Base-by-base conservation (phyloP, 1,284 basidiomycete genomes). In the Exsudoporus floridanus region DNA sequence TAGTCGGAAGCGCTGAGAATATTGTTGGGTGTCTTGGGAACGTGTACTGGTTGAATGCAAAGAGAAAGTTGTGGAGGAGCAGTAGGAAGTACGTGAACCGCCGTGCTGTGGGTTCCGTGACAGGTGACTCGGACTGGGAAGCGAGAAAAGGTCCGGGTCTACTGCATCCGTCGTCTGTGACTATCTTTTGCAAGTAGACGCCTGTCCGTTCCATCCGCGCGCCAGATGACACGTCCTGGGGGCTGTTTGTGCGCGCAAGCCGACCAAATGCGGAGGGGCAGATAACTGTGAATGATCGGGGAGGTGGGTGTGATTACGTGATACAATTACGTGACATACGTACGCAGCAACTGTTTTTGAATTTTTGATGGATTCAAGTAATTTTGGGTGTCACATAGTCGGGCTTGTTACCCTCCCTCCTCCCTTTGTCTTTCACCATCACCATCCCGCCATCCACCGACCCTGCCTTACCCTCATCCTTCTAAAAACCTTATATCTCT, bases 381-480 rank as follows among this genome's bases (percentile, higher is more conserved):
- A 68, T 64, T 64, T 64, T 64, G 57, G 57, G 35, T 67, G 66
- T 69, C 66, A 69, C 62, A 52, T 65, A 55, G 59, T 64, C 58
- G 62, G 50, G 60, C 59, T 56, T 52, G 64, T 66, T 54, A 43
- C 65, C 57, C 47, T 53, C 35, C 45, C 37, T 66, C 63, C 62
- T 71, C 66, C 69, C 67, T 73, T 69, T 73, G 69, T 69, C 67
- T 67, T 70, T 60, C 60, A 67, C 69, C 64, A 59, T 57, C 64
- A 64, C 66, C 64, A 58, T 64, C 63, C 60, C 61, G 60, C 60
- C 57, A 57, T 58, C 66, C 64, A 64, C 67, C 65, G 63, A 28
- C 63, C 53, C 54, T 62, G 23, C 60, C 56, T 57, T 66, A 59
- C 60, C 60, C 60, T 61, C 54, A 59, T 55, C 64, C 52, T 49